Evolutionary conservation across 371 early-diverging fungal genomes (phyloP), one percentile per base, ranked within the genome.

Genomic region (Mortierella sp.): DNA sequence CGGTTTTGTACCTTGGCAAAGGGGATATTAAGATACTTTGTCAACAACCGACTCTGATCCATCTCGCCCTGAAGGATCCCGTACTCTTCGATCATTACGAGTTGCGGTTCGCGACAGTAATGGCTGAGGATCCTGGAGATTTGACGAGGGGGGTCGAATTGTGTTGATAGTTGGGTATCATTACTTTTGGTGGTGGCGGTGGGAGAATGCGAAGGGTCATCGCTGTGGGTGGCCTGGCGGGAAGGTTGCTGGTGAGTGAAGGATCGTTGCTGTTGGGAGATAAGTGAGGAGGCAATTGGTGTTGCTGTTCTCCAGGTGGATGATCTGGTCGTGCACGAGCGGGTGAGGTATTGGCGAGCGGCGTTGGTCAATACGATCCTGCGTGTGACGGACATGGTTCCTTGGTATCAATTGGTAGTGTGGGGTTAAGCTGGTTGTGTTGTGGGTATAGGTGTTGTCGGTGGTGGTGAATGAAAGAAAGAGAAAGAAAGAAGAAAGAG

Each of bases 1-100:
- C 44, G 75, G 29, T 85, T 75, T 35, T 82, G 79, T 24, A 85
- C 77, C 3, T 72, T 75, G 4, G 79, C 86, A 54, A 85, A 85
- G 3, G 86, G 86, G 32, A 85, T 51, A 24, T 85, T 85, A 11
- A 85, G 56, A n/a, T 82, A 85, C 75, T 76, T 76, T 71, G 81
- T 81, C 71, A 84, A 70, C 56, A 84, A 35, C 16, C 84, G 81
- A 46, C 84, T 84, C 18, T 78, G 16, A 49, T 84, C 84, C 84
- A 84, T 84, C 46, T 78, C 74, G 0, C 84, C 84, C 63, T 84
- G 84, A 14, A 84, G 74, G 24, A 84, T 78, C 3, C 84, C 84
- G 35, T 60, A 72, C 1, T 63, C 84, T 27, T 84, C 84, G 35
- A 84, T 78, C 81, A 81, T 81, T 16, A 81, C 78, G 8, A 84